phyloP scores from a whole-genome alignment of 345 rosid genomes.

The Gossypium raimondii region DNA sequence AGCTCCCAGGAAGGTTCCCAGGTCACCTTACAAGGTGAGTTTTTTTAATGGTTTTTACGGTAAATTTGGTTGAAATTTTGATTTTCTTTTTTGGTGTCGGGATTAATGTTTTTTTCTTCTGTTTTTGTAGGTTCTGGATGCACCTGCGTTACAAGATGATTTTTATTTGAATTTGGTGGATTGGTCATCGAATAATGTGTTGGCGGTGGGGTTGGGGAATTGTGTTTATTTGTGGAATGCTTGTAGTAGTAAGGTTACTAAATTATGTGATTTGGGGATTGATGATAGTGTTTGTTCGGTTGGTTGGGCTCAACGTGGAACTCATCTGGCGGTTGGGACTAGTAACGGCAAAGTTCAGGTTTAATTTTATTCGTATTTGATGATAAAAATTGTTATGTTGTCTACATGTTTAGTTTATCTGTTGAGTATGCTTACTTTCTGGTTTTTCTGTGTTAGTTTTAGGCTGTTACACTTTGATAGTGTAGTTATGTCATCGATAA shows the following conservation, averaged over 20 bases:
- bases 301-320: constrained; percentile 87
- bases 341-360: constrained; percentile 87
- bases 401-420: neutral
- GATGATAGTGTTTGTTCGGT: constrained; percentile 94
- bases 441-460: neutral
- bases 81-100: neutral
- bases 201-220: constrained; percentile 89
- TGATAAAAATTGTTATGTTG: neutral
- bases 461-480: neutral
- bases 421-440: neutral
- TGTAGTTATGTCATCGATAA: neutral
- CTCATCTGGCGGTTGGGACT: constrained; percentile 91
- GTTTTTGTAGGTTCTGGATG: constrained; percentile 75
- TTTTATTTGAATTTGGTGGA: constrained; percentile 94
- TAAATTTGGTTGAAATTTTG: constrained; percentile 4
- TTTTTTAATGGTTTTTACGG: neutral
- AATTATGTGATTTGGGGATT: constrained; percentile 83
- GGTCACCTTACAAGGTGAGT: constrained; percentile 85
- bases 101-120: neutral
- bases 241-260: constrained; percentile 96
- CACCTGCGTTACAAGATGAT: constrained; percentile 99
- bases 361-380: constrained; percentile 8
- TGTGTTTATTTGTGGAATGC: constrained; percentile 99
- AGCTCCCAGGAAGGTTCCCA: constrained; percentile 79
- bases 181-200: constrained; percentile 94